Evolutionary conservation across 371 early-diverging fungal genomes (phyloP).

Genomic region (Lichtheimia hyalospora): DNA sequence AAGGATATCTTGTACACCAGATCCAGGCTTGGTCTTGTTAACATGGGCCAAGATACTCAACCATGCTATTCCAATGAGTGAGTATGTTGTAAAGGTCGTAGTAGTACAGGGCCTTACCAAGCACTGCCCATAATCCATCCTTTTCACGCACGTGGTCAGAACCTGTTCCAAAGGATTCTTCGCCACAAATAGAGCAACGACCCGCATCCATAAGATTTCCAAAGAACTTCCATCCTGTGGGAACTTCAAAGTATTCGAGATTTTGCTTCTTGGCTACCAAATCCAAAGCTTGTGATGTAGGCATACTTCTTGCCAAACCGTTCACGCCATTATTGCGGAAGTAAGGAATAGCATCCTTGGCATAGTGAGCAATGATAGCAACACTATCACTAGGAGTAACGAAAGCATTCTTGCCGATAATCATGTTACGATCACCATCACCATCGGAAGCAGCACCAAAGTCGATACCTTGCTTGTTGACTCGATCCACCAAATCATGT

Average conservation of each 20-base stretch:
- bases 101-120: constrained; percentile 50
- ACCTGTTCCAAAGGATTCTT: constrained; percentile 97
- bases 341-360: constrained; percentile 84
- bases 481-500: constrained; percentile 89
- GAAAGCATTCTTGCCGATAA: constrained; percentile 89
- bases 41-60: constrained; percentile 87
- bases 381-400: constrained; percentile 98
- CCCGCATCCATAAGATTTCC: constrained; percentile 98
- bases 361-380: constrained; percentile 93
- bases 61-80: constrained; percentile 75
- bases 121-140: constrained; percentile 97
- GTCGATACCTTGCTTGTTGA: constrained; percentile 72
- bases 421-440: constrained; percentile 97
- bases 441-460: constrained; percentile 97
- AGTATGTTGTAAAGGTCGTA: not conserved
- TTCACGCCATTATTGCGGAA: constrained; percentile 83
- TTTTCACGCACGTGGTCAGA: constrained; percentile 98
- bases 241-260: constrained; percentile 82
- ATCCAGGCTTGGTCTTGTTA: constrained; percentile 54
- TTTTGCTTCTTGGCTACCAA: constrained; percentile 84
- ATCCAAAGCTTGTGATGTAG: constrained; percentile 92
- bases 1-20: constrained; percentile 77
- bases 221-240: constrained; percentile 97
- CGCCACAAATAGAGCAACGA: constrained; percentile 94
- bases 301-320: constrained; percentile 96